These are phyloP conservation scores for Tolypocladium sp. DNA, from an alignment of 2,329 filamentous ascomycete genomes.

Conservation along the genomic window DNA sequence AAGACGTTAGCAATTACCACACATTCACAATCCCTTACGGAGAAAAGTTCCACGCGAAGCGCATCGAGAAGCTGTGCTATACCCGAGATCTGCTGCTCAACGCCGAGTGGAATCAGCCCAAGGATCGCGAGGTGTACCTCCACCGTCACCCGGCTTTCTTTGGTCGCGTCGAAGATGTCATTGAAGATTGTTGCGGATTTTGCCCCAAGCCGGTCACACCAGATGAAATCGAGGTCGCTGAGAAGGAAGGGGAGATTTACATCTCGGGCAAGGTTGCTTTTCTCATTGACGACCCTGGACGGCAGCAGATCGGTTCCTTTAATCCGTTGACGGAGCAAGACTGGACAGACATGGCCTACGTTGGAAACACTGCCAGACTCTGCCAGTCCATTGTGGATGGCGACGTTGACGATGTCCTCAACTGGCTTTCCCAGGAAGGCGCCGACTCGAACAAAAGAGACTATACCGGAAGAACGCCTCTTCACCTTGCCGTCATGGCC, in stretches of 20 bases:
- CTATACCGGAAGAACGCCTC: constrained; percentile 67
- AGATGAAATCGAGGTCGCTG: constrained; percentile 61
- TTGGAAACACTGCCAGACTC: constrained; percentile 67
- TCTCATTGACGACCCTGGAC: constrained; percentile 71
- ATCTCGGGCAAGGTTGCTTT: constrained; percentile 67
- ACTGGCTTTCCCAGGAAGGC: constrained; percentile 60
- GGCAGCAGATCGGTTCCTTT: constrained; percentile 64
- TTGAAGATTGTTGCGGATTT: constrained; percentile 72
- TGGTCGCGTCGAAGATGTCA: constrained; percentile 63
- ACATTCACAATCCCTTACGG: constrained; percentile 67
- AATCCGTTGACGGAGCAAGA: constrained; percentile 74
- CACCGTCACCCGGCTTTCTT: constrained; percentile 85
- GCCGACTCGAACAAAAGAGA: constrained; percentile 66
- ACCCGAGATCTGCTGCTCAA: constrained; percentile 76
- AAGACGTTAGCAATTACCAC: constrained; percentile 72
- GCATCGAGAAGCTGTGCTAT: constrained; percentile 75
- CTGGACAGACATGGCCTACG: constrained; percentile 87
- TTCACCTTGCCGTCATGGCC: constrained; percentile 65
- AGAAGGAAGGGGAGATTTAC: constrained; percentile 66
- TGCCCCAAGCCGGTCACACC: constrained; percentile 62
- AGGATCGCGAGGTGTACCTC: constrained; percentile 66
- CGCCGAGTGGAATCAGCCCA: constrained; percentile 74
- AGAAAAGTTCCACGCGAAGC: constrained; percentile 49
- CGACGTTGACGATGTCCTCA: constrained; percentile 59
- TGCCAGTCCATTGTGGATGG: constrained; percentile 75